phyloP scores from a whole-genome alignment of 257 asterid genomes.

The Voacanga thouarsii region DNA sequence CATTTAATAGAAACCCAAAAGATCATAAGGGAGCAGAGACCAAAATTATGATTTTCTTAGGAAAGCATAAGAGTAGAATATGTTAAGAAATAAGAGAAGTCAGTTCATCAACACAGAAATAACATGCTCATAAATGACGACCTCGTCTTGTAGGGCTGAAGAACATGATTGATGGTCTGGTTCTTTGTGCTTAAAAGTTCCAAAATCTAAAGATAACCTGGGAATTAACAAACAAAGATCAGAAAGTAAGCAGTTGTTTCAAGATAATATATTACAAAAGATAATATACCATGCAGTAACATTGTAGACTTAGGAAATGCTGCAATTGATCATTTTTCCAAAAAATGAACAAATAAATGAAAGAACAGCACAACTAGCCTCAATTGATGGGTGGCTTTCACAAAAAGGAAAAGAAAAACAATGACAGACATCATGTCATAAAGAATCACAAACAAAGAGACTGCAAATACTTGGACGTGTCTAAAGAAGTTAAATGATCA shows the following conservation, averaged over 20 bases:
- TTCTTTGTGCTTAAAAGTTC: conserved; percentile 81
- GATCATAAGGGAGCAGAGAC: neutral
- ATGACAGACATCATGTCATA: neutral
- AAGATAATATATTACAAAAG: neutral
- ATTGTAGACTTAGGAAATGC: neutral
- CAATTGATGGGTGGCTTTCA: neutral
- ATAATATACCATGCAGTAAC: neutral
- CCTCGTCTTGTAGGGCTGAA: conserved; percentile 98
- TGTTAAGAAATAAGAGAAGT: neutral
- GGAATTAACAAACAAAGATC: conserved; percentile 15
- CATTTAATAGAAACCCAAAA: neutral
- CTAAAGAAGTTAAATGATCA: neutral
- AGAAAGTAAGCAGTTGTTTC: neutral
- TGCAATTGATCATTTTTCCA: neutral
- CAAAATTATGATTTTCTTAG: neutral
- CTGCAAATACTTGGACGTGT: neutral
- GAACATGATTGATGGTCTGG: conserved; percentile 46
- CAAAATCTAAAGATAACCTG: conserved; percentile 89
- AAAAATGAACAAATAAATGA: neutral
- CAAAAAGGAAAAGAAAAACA: neutral
- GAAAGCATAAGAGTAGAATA: neutral
- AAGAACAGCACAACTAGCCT: neutral
- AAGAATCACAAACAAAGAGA: neutral
- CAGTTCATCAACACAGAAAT: conserved; percentile 1
- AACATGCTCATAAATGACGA: conserved; percentile 18